Conservation (phyloP, 495 filamentous ascomycete genomes). For the Xylaria grammica region DNA sequence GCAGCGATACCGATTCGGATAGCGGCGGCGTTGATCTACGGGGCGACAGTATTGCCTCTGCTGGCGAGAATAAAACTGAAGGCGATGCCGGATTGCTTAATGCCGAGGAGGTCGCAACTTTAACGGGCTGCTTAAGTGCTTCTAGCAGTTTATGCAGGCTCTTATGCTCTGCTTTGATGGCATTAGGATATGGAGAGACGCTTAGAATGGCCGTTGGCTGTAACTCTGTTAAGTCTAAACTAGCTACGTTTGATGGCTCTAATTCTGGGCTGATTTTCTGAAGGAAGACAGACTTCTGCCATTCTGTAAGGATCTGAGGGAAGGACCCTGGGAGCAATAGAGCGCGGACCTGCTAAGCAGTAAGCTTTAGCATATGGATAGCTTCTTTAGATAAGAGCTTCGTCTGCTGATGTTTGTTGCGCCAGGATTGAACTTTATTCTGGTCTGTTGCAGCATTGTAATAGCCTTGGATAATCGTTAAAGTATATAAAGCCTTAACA, state of each 20-base stretch:
- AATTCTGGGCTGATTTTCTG: not conserved
- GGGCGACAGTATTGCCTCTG: no score
- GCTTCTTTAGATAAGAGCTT: not conserved
- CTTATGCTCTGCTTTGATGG: no score
- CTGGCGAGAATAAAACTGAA: not conserved
- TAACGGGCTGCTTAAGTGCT: no score
- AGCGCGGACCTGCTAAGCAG: not conserved
- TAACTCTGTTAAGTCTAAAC: not conserved
- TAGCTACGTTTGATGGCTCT: not conserved
- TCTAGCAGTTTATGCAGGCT: no score
- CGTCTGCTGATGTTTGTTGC: not conserved
- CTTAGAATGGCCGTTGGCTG: not conserved
- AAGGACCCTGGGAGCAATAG: not conserved
- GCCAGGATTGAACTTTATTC: not conserved
- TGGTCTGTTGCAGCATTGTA: not conserved
- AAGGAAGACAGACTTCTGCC: not conserved
- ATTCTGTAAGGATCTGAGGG: not conserved
- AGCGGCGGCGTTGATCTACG: not conserved
- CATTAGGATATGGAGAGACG: no score
- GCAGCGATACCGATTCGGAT: not conserved
- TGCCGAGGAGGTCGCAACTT: no score
- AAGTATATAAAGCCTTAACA: not conserved
- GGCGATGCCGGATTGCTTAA: no score
- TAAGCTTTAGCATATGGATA: constrained; percentile 2
- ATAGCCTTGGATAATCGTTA: not conserved